These are phyloP conservation scores for Phaeotremella skinneri DNA, from an alignment of 768 basidiomycete species.

Conservation along the genomic window DNA sequence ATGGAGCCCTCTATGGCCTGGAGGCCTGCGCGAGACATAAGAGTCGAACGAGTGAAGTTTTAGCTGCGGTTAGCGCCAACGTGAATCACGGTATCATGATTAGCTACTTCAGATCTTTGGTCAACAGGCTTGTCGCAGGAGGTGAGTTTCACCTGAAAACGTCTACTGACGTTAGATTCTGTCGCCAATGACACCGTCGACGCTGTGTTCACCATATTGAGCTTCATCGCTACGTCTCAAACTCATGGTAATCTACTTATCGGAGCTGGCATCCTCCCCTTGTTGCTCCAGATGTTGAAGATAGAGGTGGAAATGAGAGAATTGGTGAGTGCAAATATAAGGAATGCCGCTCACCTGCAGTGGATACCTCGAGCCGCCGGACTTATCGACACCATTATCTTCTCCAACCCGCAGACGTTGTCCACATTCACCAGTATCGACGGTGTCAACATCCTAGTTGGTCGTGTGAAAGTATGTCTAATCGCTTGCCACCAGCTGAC, in stretches of 20 bases:
- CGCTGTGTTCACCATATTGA: slow-evolving; percentile 78
- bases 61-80: slow-evolving; percentile 86
- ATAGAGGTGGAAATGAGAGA: slow-evolving; percentile 68
- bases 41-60: slow-evolving; percentile 75
- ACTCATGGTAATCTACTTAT: slow-evolving; percentile 90
- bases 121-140: slow-evolving; percentile 60
- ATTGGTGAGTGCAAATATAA: slow-evolving; percentile 52
- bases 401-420: slow-evolving; percentile 76
- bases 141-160: background rate
- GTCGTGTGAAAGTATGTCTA: slow-evolving; percentile 74
- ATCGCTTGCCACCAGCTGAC: background rate
- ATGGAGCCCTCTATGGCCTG: slow-evolving; percentile 80
- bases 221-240: slow-evolving; percentile 78
- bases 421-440: slow-evolving; percentile 77
- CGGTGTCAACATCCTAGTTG: slow-evolving; percentile 80
- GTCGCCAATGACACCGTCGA: slow-evolving; percentile 58
- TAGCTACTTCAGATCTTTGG: slow-evolving; percentile 78
- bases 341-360: slow-evolving; percentile 23
- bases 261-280: slow-evolving; percentile 83
- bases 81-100: slow-evolving; percentile 94
- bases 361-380: slow-evolving; percentile 86
- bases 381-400: slow-evolving; percentile 85
- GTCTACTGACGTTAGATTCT: slow-evolving; percentile 26
- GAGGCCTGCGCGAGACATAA: slow-evolving; percentile 87
- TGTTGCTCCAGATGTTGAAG: slow-evolving; percentile 85